These are phyloP conservation scores for Neurospora sp. DNA, from an alignment of 495 filamentous ascomycete species.

Conservation along the genomic window DNA sequence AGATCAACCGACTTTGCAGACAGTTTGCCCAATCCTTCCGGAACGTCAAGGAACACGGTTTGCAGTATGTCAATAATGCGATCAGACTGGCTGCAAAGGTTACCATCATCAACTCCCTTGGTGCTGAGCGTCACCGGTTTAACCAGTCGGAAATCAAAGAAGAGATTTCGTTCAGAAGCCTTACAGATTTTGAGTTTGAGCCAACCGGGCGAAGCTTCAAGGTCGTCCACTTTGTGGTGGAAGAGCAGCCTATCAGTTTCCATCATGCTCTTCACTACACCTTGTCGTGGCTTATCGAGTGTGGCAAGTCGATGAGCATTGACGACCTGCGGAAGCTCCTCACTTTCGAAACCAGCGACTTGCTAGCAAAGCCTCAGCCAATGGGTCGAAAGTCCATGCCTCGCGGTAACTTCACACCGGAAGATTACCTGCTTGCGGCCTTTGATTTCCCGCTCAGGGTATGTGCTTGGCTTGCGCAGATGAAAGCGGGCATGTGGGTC, in stretches of 20 bases:
- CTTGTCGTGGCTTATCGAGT: conserved; percentile 92
- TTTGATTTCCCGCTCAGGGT: conserved; percentile 92
- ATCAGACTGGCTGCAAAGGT: conserved; percentile 68
- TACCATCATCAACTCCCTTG: conserved; percentile 75
- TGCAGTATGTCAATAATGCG: conserved; percentile 53
- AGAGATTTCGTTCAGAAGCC: conserved; percentile 65
- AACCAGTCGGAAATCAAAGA: conserved; percentile 81
- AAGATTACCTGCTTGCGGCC: conserved; percentile 75
- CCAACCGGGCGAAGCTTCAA: conserved; percentile 43
- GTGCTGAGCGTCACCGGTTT: conserved; percentile 80
- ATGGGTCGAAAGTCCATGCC: conserved; percentile 45
- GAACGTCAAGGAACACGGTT: conserved; percentile 49
- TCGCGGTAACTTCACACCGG: conserved; percentile 38
- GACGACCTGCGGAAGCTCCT: conserved; percentile 57
- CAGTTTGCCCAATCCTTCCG: conserved; percentile 82
- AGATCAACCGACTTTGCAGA: conserved; percentile 85
- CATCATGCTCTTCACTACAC: conserved; percentile 96
- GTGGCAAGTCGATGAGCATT: conserved; percentile 63
- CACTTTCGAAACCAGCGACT: conserved; percentile 48
- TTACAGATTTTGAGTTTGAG: conserved; percentile 75
- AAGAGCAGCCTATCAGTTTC: conserved; percentile 87
- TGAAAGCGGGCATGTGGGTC: conserved; percentile 98
- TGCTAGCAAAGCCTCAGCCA: conserved; percentile 44
- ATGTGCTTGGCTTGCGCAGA: conserved; percentile 93
- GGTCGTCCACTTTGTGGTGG: conserved; percentile 80